A percentile compares a stretch with the other conserved stretches of the same genome.
Conservation (phyloP, 202 grass and related monocot genomes). For the Schoenoplectus tabernaemontani region DNA sequence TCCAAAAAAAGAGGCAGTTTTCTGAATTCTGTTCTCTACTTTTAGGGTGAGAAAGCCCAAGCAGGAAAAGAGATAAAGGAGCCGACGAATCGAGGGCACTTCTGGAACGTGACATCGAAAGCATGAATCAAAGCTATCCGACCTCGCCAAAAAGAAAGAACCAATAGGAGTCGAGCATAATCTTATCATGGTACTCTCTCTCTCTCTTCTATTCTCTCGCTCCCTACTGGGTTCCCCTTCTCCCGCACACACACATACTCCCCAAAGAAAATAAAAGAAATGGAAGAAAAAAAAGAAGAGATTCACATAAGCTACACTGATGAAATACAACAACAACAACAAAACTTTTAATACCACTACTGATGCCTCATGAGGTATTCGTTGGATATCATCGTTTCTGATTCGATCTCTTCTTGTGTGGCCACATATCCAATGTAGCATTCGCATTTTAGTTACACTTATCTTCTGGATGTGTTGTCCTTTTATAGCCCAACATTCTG, state of each 20-base stretch:
- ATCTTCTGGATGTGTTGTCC: too few species aligned
- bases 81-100: slow-evolving; percentile 48
- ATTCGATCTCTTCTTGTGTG: too few species aligned
- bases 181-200: slow-evolving; percentile 46
- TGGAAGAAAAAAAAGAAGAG: background rate
- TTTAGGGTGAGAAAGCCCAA: slow-evolving; percentile 72
- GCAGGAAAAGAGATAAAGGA: slow-evolving; percentile 67
- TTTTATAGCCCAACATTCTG: too few species aligned
- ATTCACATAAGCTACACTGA: background rate
- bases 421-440: too few species aligned
- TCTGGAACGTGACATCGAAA: slow-evolving; percentile 85
- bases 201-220: background rate
- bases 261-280: background rate
- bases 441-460: too few species aligned
- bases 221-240: background rate
- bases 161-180: slow-evolving; percentile 43
- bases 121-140: slow-evolving; percentile 40
- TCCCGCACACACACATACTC: background rate
- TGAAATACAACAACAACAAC: too few species aligned
- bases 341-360: too few species aligned
- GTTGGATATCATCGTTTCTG: too few species aligned
- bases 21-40: slow-evolving; percentile 21
- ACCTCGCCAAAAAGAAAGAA: slow-evolving; percentile 35
- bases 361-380: too few species aligned
- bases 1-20: background rate